Evolutionary conservation across 2,329 filamentous ascomycete genomes (phyloP).

Genomic region (Penicillium sp.): DNA sequence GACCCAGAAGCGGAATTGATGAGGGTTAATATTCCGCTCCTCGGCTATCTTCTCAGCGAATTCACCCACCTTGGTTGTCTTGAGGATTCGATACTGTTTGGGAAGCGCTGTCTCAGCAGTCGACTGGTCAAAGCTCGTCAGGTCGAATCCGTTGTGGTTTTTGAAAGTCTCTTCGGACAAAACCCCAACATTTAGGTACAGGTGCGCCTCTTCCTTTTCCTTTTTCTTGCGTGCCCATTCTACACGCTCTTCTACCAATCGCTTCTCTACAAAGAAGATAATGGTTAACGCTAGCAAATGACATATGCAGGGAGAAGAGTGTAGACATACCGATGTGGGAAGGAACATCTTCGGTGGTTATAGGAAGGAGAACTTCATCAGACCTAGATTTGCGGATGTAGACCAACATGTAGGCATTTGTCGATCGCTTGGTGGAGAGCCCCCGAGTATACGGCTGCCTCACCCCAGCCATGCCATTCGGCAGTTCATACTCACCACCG

Average conservation of each 20-base stretch:
- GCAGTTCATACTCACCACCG: slow-evolving; percentile 77
- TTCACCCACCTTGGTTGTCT: slow-evolving; percentile 75
- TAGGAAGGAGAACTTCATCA: slow-evolving; percentile 79
- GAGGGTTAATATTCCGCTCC: slow-evolving; percentile 70
- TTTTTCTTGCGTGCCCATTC: slow-evolving; percentile 77
- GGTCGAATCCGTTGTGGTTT: slow-evolving; percentile 80
- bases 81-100: slow-evolving; percentile 72
- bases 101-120: slow-evolving; percentile 71
- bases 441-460: slow-evolving; percentile 69
- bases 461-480: slow-evolving; percentile 61
- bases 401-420: slow-evolving; percentile 98
- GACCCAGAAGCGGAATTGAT: slow-evolving; percentile 82
- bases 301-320: background rate
- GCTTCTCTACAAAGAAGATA: slow-evolving; percentile 58
- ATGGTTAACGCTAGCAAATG: background rate
- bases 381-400: slow-evolving; percentile 88
- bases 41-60: slow-evolving; percentile 73
- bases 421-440: slow-evolving; percentile 69
- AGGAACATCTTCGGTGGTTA: slow-evolving; percentile 79
- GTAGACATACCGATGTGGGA: slow-evolving; percentile 71
- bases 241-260: slow-evolving; percentile 81
- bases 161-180: slow-evolving; percentile 82
- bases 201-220: slow-evolving; percentile 90
- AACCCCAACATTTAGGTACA: slow-evolving; percentile 85
- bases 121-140: slow-evolving; percentile 70